phyloP scores from a whole-genome alignment of 2,329 filamentous ascomycete species.

The Ophiocordyceps australis region DNA sequence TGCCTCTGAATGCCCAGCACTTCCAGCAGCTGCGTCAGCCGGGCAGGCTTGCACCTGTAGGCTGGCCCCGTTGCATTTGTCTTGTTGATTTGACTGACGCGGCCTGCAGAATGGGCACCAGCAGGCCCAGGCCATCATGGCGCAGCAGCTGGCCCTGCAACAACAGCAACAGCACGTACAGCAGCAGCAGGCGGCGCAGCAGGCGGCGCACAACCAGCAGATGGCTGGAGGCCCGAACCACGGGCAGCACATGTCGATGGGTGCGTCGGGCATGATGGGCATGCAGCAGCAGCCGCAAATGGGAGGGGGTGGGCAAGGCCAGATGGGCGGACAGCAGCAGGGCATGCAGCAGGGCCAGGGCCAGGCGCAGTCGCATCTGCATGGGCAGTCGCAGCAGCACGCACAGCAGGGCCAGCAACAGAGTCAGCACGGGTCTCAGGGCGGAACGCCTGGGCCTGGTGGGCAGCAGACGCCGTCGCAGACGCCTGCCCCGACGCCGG shows the following conservation, averaged over 20 bases:
- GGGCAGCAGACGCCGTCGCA: conserved; percentile 31
- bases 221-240: conserved; percentile 22
- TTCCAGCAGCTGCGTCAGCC: conserved; percentile 27
- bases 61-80: conserved; percentile 4
- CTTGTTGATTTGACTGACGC: not conserved
- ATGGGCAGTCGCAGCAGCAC: conserved; percentile 15
- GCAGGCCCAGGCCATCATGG: conserved; percentile 21
- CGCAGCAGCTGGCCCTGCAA: conserved; percentile 28
- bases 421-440: conserved; percentile 21
- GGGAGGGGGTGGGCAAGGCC: conserved; percentile 4
- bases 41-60: conserved; percentile 21
- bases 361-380: conserved; percentile 15
- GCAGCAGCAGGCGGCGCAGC: conserved; percentile 13
- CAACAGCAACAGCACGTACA: conserved; percentile 21
- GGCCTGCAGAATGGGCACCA: conserved; percentile 10
- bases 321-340: conserved; percentile 5
- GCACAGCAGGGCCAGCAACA: conserved; percentile 19
- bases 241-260: conserved; percentile 29
- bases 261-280: conserved; percentile 23
- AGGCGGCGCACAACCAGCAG: conserved; percentile 17
- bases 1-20: conserved; percentile 30
- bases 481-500: conserved; percentile 19
- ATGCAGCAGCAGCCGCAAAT: conserved; percentile 12
- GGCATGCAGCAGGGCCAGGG: conserved; percentile 10
- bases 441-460: conserved; percentile 20